Evolutionary conservation across 2,329 filamentous ascomycete genomes (phyloP), one percentile per base, ranked within the genome.

Genomic region (Tolypocladium guangdongense): DNA sequence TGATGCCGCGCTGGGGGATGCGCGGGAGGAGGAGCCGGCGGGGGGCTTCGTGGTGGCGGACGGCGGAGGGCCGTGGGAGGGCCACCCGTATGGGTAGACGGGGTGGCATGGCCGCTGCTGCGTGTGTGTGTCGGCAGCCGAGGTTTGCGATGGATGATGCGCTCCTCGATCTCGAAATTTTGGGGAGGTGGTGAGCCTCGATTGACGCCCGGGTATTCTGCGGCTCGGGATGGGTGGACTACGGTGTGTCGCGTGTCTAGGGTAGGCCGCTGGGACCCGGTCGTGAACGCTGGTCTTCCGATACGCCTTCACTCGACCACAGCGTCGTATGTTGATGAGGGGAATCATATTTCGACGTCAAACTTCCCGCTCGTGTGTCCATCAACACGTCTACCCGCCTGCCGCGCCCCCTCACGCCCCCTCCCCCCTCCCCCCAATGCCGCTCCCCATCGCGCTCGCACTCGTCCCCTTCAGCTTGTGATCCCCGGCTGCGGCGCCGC

Each of bases 401-500:
- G 24, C 27, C n/a, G 1, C 32, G 10, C 7, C 39, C 8, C 7
- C 33, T 52, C 37, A 54, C 35, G 63, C 54, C 0, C 70, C 70
- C 46, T 66, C 64, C 10, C 69, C 65, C 30, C 69, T 62, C 3
- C 73, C 70, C 2, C 79, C 78, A 61, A 83, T 74, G 1, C 74
- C 72, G 55, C 75, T 76, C 0, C 79, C 80, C 70, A 83, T 75
- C 66, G 76, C 70, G 59, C 80, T 81, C 45, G 76, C 66, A 46
- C 63, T 68, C 49, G 76, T 76, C 8, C 81, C 81, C 72, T 82
- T 83, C 24, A 86, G 27, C 71, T 79, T 81, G 72, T 99, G 93
- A 72, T 99, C 93, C 48, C 81, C 14, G 92, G 93, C 68, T 96
- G 96, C 37, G 93, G 87, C 30, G 92, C 92, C 20, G 90, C 87